phyloP scores from a whole-genome alignment of 805 yeast genomes.

The Kluyveromyces nonfermentans region DNA sequence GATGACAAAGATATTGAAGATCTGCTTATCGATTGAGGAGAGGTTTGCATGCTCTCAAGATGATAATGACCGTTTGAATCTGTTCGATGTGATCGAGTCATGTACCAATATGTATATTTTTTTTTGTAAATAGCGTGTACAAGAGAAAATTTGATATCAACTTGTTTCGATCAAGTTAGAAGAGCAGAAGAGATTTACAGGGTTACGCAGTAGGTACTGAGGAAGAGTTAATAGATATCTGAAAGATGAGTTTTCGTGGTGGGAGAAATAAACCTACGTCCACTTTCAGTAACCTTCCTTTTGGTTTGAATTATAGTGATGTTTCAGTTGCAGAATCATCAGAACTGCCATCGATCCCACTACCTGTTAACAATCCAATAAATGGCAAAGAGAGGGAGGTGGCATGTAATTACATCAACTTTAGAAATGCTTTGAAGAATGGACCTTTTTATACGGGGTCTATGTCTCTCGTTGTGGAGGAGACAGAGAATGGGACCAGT shows the following conservation, averaged over 20 bases:
- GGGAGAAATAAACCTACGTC: slow-evolving; percentile 30
- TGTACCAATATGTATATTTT: too few relatives aligned
- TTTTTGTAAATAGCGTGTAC: background rate
- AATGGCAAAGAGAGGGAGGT: slow-evolving; percentile 40
- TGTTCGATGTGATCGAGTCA: background rate
- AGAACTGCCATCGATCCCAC: slow-evolving; percentile 34
- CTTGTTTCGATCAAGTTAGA: too few relatives aligned
- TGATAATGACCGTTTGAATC: background rate
- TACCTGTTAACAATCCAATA: slow-evolving; percentile 60
- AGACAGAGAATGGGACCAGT: slow-evolving; percentile 6
- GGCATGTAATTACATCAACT: slow-evolving; percentile 47
- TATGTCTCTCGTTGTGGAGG: slow-evolving; percentile 25
- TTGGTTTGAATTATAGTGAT: slow-evolving; percentile 63
- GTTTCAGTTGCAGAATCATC: slow-evolving; percentile 34
- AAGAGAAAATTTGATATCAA: background rate
- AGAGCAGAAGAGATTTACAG: too few relatives aligned
- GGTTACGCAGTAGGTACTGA: too few relatives aligned
- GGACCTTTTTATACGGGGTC: slow-evolving; percentile 63
- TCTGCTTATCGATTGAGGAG: slow-evolving; percentile 46
- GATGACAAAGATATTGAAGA: slow-evolving; percentile 65
- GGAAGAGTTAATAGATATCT: background rate
- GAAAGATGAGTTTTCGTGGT: slow-evolving; percentile 46
- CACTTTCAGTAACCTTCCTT: slow-evolving; percentile 44
- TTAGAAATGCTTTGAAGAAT: slow-evolving; percentile 44
- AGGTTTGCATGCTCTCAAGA: too few relatives aligned